Conservation (phyloP, 2,329 filamentous ascomycete species). For the Nothopassalora personata region DNA sequence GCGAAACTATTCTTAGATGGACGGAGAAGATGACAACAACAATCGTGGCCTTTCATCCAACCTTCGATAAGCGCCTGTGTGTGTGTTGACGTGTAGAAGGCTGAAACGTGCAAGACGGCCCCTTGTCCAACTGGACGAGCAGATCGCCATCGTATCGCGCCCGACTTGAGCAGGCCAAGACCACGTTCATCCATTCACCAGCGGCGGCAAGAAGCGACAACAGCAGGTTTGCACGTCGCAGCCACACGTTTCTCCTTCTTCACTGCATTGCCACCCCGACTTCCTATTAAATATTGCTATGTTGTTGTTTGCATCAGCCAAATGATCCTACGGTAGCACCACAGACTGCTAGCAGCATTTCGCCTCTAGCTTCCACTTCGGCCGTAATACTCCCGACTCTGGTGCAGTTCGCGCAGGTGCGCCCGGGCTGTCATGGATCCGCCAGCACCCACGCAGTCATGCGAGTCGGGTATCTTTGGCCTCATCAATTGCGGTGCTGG, state of each 20-base stretch:
- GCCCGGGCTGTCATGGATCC: not conserved
- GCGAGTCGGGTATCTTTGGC: not conserved
- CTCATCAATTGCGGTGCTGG: slow-evolving; percentile 11
- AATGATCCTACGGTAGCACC: not conserved
- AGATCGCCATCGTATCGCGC: slow-evolving; percentile 1
- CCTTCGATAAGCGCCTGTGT: not conserved
- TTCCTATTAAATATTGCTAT: not conserved
- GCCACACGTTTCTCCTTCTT: not conserved
- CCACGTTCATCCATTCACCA: not conserved
- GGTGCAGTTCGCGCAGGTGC: not conserved
- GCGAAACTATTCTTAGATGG: too few species aligned
- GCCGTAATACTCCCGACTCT: not conserved
- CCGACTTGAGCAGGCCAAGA: slow-evolving; percentile 2
- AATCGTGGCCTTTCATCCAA: too few species aligned
- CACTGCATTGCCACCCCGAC: not conserved
- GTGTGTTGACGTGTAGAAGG: not conserved
- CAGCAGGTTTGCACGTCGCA: slow-evolving; percentile 1
- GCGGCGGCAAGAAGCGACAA: not conserved
- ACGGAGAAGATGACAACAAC: too few species aligned
- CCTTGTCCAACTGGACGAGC: not conserved
- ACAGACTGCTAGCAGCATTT: not conserved
- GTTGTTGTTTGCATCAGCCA: not conserved
- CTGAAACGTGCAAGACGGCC: not conserved
- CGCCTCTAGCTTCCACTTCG: not conserved
- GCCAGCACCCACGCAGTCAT: not conserved